Base-by-base conservation (phyloP, 176 grass and related monocot genomes). In the Musa troglodytarum region DNA sequence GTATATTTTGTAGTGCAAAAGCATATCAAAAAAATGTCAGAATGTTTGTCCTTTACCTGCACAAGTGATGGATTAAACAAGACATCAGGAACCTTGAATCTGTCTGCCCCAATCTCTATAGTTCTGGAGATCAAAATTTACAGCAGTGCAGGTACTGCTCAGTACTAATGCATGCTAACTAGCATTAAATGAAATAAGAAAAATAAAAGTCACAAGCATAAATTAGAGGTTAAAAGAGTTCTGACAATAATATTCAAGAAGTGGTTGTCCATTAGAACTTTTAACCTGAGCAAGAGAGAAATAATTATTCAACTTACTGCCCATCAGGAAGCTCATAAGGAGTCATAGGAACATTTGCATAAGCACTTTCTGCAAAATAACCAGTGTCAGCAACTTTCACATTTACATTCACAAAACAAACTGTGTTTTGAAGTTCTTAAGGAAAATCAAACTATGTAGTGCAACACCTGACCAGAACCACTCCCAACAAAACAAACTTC, bases 291-390 rank as follows among this genome's bases (percentile, higher is more conserved):
- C 53, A 74, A 74, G 57, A 53, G 56, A 52, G 71, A 72, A 56
- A n/a, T 61, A 58, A 29, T 5, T 63, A 52, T 43, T 59, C 7
- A 89, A 89, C 96, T 94, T 95, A 99, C 96, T 92, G 96, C 69
- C 96, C 96, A 77, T 99, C 96, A 55, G 96, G 96, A 88, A 99
- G 96, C 86, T 99, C 96, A 49, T 99, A 99, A 54, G 96, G 82
- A 89, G 95, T 94, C 50, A 92, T 95, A 62, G 96, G 96, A 81
- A 99, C 91, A 86, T 99, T 99, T 74, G 96, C 91, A 99, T 99
- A 99, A 77, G 91, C 83, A 79, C 75, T 81, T 84, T 99, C 96
- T 99, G 96, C 83, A 74, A 74, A 74, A 74, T 2, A 56, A 74
- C 1, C 11, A 34, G 34, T 11, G 17, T 56, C 23, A 74, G 22